Evolutionary conservation across 306 rosid species (phyloP).

Genomic region (Glycine soja): DNA sequence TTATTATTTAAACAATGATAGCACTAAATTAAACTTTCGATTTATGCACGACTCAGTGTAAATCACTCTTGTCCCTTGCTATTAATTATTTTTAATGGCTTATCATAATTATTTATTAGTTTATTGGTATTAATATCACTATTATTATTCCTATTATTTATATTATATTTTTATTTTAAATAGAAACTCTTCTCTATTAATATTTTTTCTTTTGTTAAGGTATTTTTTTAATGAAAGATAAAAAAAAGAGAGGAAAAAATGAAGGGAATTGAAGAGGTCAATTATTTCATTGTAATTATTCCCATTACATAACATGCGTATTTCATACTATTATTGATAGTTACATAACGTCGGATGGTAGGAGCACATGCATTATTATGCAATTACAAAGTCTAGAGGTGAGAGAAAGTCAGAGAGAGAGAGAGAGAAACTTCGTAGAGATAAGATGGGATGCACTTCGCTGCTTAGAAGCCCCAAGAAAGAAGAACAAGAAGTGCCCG

Average conservation of each 20-base stretch:
- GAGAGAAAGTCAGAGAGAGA: conserved; percentile 9
- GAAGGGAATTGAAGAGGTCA: neutral
- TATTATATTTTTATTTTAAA: no score
- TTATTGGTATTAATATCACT: no score
- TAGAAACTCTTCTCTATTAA: no score
- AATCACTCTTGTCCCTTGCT: no score
- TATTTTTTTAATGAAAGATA: neutral
- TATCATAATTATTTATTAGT: no score
- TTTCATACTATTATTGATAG: neutral
- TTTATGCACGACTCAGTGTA: no score
- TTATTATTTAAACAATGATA: no score
- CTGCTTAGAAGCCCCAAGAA: conserved; percentile 62
- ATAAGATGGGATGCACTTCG: conserved; percentile 48
- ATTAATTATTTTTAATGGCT: no score
- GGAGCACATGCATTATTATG: conserved; percentile 40
- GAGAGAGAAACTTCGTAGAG: conserved; percentile 1
- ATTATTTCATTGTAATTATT: conserved; percentile 11
- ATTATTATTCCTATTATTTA: no score
- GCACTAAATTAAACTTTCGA: no score
- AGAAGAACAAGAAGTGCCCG: conserved; percentile 74
- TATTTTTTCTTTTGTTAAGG: neutral
- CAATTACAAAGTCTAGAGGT: conserved; percentile 23
- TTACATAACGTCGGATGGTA: conserved; percentile 2
- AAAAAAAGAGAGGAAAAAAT: neutral
- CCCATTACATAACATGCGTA: neutral